These are phyloP conservation scores for Sabuloglossum arenarium DNA, from an alignment of 495 filamentous ascomycete genomes.

Conservation along the genomic window DNA sequence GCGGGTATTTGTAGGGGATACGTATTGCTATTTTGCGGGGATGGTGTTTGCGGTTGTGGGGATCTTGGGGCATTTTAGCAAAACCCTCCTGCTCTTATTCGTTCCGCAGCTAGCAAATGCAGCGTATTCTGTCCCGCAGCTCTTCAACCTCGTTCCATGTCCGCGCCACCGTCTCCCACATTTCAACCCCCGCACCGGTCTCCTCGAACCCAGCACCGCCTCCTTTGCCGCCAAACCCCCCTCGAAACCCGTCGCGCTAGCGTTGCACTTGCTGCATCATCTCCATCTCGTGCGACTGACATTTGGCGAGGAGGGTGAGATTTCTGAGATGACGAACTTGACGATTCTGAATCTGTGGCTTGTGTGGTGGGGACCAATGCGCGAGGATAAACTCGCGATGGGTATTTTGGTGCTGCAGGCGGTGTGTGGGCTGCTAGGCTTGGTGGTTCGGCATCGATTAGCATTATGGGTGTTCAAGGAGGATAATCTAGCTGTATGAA, in stretches of 20 bases:
- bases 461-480: slow-evolving; percentile 67
- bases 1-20: slow-evolving; percentile 89
- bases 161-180: slow-evolving; percentile 77
- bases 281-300: slow-evolving; percentile 43
- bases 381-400: slow-evolving; percentile 61
- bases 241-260: slow-evolving; percentile 37
- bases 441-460: slow-evolving; percentile 68
- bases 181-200: slow-evolving; percentile 63
- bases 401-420: slow-evolving; percentile 58
- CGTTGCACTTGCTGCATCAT: slow-evolving; percentile 39
- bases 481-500: slow-evolving; percentile 35
- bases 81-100: slow-evolving; percentile 79
- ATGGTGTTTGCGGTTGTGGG: slow-evolving; percentile 98
- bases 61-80: slow-evolving; percentile 93
- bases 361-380: slow-evolving; percentile 83
- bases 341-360: slow-evolving; percentile 92
- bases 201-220: slow-evolving; percentile 68
- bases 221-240: slow-evolving; percentile 48
- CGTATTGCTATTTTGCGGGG: slow-evolving; percentile 97
- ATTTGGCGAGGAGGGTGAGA: slow-evolving; percentile 40
- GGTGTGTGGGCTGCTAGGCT: slow-evolving; percentile 50
- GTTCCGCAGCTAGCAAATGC: slow-evolving; percentile 96
- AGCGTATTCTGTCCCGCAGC: slow-evolving; percentile 73
- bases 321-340: slow-evolving; percentile 71
- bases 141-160: slow-evolving; percentile 76